These are phyloP conservation scores for Plasmodium falciparum DNA, from an alignment of 169 alveolate genomes.

Conservation along the genomic window DNA sequence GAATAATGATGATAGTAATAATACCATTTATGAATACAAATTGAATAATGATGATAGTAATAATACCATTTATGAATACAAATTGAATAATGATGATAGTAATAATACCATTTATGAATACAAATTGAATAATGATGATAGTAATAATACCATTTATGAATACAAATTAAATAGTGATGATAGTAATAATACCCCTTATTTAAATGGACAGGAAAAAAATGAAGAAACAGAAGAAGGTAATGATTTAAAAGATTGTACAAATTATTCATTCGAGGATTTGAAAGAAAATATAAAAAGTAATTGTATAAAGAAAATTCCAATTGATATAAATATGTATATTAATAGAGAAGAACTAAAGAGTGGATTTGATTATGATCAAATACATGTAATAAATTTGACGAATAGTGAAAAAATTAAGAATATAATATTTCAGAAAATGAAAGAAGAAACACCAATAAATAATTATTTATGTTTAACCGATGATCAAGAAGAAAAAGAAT, in stretches of 20 bases:
- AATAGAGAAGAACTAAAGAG: conserved; percentile 60
- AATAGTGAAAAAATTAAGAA: conserved; percentile 48
- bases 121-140: not conserved
- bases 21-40: not conserved
- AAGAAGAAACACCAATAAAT: conserved; percentile 29
- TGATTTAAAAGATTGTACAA: not conserved
- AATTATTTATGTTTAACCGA: conserved; percentile 52
- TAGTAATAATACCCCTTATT: not conserved
- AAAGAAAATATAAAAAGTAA: conserved; percentile 51
- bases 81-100: not conserved
- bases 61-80: not conserved
- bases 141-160: not conserved
- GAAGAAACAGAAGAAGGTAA: not conserved
- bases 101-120: not conserved
- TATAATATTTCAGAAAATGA: conserved; percentile 34
- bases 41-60: not conserved
- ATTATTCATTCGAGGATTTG: conserved; percentile 31
- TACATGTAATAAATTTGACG: conserved; percentile 56
- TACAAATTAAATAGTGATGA: not conserved
- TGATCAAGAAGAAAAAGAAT: conserved; percentile 33
- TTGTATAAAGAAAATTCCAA: conserved; percentile 45
- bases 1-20: not conserved
- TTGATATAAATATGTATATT: conserved; percentile 74
- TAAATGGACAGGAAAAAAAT: not conserved
- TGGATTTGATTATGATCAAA: conserved; percentile 65